Evolutionary conservation across 2,329 filamentous ascomycete genomes (phyloP).

Genomic region (Ophiostoma ulmi): DNA sequence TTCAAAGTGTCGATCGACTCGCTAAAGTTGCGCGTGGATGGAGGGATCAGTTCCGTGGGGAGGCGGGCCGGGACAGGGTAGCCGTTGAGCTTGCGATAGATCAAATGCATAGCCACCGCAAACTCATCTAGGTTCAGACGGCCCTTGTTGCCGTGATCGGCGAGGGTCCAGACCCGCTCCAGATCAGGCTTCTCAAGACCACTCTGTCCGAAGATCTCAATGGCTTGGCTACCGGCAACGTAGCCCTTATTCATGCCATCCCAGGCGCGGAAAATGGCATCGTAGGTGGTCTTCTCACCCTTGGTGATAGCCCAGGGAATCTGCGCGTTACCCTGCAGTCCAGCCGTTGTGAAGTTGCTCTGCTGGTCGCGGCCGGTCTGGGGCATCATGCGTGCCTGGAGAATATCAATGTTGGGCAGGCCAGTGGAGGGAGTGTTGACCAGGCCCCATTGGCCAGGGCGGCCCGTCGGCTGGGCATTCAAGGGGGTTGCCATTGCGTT

Average conservation of each 20-base stretch:
- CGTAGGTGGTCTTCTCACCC: conserved; percentile 95
- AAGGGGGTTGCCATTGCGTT: conserved; percentile 66
- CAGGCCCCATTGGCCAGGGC: conserved; percentile 94
- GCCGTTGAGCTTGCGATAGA: conserved; percentile 93
- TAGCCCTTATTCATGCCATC: conserved; percentile 90
- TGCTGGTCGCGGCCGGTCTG: conserved; percentile 78
- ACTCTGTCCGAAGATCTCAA: conserved; percentile 96
- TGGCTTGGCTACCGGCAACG: conserved; percentile 85
- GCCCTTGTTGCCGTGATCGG: conserved; percentile 90
- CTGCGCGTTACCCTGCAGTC: conserved; percentile 85
- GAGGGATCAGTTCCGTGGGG: conserved; percentile 87
- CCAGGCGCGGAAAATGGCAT: conserved; percentile 92
- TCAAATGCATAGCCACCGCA: conserved; percentile 97
- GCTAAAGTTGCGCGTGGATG: conserved; percentile 87
- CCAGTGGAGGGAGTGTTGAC: conserved; percentile 89
- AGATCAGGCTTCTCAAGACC: conserved; percentile 85
- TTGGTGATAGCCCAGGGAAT: conserved; percentile 99
- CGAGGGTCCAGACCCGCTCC: conserved; percentile 89
- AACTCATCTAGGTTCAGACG: conserved; percentile 95
- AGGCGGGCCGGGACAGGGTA: conserved; percentile 85
- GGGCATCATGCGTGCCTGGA: conserved; percentile 95
- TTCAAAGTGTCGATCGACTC: conserved; percentile 93
- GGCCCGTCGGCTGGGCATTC: conserved; percentile 89
- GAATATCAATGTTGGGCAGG: conserved; percentile 85
- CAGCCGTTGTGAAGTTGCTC: conserved; percentile 66